These are phyloP conservation scores for Fusarium pseudocircinatum DNA, from an alignment of 2,329 filamentous ascomycete genomes.

Conservation along the genomic window DNA sequence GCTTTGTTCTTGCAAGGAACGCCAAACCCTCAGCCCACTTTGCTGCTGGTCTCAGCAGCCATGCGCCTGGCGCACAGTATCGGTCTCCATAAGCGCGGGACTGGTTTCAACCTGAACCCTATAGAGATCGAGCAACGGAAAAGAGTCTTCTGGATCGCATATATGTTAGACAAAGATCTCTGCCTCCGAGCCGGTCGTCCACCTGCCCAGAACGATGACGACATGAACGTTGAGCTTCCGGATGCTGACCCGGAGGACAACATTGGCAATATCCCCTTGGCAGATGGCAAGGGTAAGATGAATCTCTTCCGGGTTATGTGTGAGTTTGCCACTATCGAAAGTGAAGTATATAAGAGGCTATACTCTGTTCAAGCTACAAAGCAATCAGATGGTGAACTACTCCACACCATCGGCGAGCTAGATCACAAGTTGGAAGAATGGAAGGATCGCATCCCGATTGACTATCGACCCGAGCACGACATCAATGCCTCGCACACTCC, in stretches of 20 bases:
- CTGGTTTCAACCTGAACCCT: constrained; percentile 90
- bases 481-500: constrained; percentile 94
- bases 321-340: constrained; percentile 90
- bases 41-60: constrained; percentile 88
- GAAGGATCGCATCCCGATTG: constrained; percentile 95
- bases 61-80: constrained; percentile 93
- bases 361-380: constrained; percentile 94
- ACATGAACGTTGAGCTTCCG: constrained; percentile 95
- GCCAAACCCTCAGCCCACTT: constrained; percentile 93
- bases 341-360: constrained; percentile 89
- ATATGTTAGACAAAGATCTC: constrained; percentile 72
- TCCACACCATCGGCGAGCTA: constrained; percentile 95
- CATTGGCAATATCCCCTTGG: constrained; percentile 91
- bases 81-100: constrained; percentile 91
- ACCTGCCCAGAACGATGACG: constrained; percentile 70
- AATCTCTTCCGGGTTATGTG: constrained; percentile 96
- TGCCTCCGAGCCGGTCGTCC: constrained; percentile 68
- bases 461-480: constrained; percentile 96
- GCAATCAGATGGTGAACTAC: constrained; percentile 88
- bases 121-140: constrained; percentile 91
- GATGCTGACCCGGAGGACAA: constrained; percentile 91
- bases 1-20: constrained; percentile 95
- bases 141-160: constrained; percentile 73
- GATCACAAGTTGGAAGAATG: constrained; percentile 91
- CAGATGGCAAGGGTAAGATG: constrained; percentile 89